Conservation (phyloP, 768 basidiomycete genomes). For the Psilocybe tampanensis region DNA sequence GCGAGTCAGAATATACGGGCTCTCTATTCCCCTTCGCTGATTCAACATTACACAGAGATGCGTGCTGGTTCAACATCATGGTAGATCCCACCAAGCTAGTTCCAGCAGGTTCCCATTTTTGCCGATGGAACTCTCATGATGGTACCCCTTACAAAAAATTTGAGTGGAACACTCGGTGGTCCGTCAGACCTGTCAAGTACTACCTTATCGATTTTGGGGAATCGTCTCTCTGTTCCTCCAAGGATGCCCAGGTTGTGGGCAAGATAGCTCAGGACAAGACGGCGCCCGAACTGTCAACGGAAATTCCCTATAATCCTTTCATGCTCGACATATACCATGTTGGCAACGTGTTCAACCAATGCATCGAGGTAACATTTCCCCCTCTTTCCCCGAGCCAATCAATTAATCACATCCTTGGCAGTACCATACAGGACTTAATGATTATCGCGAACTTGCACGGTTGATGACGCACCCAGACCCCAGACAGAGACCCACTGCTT, state of each 20-base stretch:
- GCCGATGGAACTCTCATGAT: background rate
- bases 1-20: background rate
- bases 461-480: too few species aligned
- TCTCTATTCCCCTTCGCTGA: too few species aligned
- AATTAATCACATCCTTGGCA: too few species aligned
- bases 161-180: background rate
- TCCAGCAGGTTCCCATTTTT: slow-evolving; percentile 18
- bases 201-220: slow-evolving; percentile 9
- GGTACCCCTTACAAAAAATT: background rate
- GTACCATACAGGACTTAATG: too few species aligned
- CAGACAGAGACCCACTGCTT: too few species aligned
- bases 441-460: too few species aligned
- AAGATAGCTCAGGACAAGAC: background rate
- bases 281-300: slow-evolving; percentile 2
- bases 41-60: slow-evolving; percentile 20
- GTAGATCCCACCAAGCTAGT: slow-evolving; percentile 19
- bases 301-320: slow-evolving; percentile 6
- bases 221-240: background rate
- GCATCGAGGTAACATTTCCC: too few species aligned
- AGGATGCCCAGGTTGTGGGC: background rate
- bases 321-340: slow-evolving; percentile 5
- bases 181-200: too few species aligned
- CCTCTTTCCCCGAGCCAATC: too few species aligned
- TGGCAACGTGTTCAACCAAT: too few species aligned
- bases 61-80: slow-evolving; percentile 19